Percentiles rank a stretch among this genome's conserved stretches.
These are phyloP conservation scores for Polyporus tsugae DNA, from an alignment of 1,284 basidiomycete species.

Conservation along the genomic window DNA sequence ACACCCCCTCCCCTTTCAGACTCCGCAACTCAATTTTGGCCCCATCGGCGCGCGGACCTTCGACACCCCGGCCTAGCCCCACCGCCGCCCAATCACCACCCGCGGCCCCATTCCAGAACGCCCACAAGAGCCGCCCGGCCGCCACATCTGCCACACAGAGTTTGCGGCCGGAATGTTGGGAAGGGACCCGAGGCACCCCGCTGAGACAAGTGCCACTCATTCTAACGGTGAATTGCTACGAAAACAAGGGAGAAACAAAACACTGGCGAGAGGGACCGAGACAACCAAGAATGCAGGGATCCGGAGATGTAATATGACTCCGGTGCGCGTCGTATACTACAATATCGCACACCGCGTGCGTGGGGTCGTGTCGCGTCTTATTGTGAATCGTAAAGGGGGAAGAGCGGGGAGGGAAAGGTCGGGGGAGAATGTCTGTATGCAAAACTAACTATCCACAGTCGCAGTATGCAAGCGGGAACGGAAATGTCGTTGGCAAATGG, in stretches of 20 bases:
- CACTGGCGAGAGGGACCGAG: constrained; percentile 27
- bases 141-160: constrained; percentile 22
- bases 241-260: constrained; percentile 25
- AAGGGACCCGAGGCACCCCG: constrained; percentile 13
- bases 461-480: background rate
- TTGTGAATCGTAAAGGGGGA: constrained; percentile 23
- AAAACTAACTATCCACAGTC: constrained; percentile 13
- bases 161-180: constrained; percentile 14
- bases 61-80: constrained; percentile 32
- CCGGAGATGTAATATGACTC: constrained; percentile 24
- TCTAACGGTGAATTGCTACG: constrained; percentile 25
- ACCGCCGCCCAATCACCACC: constrained; percentile 25
- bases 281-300: constrained; percentile 29
- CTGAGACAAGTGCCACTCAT: background rate
- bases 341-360: constrained; percentile 32
- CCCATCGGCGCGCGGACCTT: constrained; percentile 29
- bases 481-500: constrained; percentile 1
- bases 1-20: constrained; percentile 41
- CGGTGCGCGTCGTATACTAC: constrained; percentile 36
- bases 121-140: constrained; percentile 11
- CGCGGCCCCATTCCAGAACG: constrained; percentile 21
- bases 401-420: background rate
- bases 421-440: background rate
- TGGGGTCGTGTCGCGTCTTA: constrained; percentile 32
- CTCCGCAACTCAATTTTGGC: constrained; percentile 40